These are phyloP conservation scores for Elsinoe fawcettii DNA, from an alignment of 2,329 filamentous ascomycete species.

Conservation along the genomic window DNA sequence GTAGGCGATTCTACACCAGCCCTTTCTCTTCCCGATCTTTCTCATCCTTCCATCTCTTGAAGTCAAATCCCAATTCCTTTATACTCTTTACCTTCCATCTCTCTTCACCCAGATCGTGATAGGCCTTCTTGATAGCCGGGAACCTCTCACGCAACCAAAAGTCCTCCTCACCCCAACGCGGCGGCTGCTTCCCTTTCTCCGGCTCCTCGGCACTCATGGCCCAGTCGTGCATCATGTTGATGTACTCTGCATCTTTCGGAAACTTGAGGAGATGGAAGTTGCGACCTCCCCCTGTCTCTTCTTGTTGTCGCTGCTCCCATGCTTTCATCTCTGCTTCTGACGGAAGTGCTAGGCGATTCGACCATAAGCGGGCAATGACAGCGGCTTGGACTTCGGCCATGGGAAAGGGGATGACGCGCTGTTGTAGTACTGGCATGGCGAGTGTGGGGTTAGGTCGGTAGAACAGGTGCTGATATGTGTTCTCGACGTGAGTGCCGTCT, in stretches of 20 bases:
- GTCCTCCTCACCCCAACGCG: conserved; percentile 61
- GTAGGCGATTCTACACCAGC: conserved; percentile 9
- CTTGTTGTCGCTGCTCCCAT: conserved; percentile 51
- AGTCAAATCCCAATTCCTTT: conserved; percentile 57
- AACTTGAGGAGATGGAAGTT: conserved; percentile 50
- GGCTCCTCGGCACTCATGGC: conserved; percentile 38
- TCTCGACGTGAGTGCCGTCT: conserved; percentile 60
- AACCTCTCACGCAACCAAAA: conserved; percentile 66
- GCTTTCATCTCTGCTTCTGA: conserved; percentile 53
- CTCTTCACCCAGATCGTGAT: conserved; percentile 55
- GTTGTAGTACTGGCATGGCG: conserved; percentile 65
- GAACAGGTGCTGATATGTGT: conserved; percentile 74
- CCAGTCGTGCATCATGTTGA: conserved; percentile 62
- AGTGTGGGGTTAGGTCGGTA: conserved; percentile 68
- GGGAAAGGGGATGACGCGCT: conserved; percentile 83
- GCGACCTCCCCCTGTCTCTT: conserved; percentile 40
- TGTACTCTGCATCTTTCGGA: conserved; percentile 59
- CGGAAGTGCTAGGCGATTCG: conserved; percentile 61
- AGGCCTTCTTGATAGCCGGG: conserved; percentile 62
- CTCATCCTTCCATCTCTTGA: conserved; percentile 27
- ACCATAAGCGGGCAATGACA: conserved; percentile 68
- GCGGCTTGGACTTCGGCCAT: conserved; percentile 72
- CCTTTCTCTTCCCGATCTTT: conserved; percentile 20
- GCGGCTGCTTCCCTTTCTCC: conserved; percentile 56
- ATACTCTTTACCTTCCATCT: conserved; percentile 53